Evolutionary conservation across 164 flowering plant genomes (phyloP).

Genomic region (Taxillus chinensis): DNA sequence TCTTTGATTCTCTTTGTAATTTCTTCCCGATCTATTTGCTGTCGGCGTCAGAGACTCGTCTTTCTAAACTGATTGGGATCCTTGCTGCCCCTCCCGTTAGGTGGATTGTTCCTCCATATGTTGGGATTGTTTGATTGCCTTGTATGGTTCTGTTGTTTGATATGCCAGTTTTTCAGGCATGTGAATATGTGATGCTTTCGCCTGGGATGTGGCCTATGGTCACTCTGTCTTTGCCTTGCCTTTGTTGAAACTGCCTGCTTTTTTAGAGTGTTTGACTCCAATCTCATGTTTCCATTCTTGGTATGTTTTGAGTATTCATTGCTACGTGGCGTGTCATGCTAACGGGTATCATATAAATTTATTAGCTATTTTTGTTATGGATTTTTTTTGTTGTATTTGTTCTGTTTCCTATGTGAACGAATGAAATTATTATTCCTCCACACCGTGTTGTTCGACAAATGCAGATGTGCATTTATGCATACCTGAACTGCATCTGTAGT

Average conservation of each 20-base stretch:
- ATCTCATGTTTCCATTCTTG: neutral
- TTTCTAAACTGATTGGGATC: constrained; percentile 1
- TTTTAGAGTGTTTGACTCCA: constrained; percentile 7
- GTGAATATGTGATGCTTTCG: constrained; percentile 28
- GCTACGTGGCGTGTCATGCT: neutral
- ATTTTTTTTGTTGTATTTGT: too few species aligned
- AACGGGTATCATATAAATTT: too few species aligned
- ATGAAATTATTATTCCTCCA: too few species aligned
- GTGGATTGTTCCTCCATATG: constrained; percentile 13
- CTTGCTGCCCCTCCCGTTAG: neutral
- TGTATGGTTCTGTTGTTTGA: constrained; percentile 12
- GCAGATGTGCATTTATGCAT: too few species aligned
- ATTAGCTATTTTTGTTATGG: too few species aligned
- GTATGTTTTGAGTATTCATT: neutral
- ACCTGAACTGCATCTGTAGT: too few species aligned
- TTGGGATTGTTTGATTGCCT: constrained; percentile 16
- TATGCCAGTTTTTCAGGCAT: constrained; percentile 12
- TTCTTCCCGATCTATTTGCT: neutral
- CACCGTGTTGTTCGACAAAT: too few species aligned
- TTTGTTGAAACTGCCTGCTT: constrained; percentile 6
- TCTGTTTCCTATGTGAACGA: too few species aligned
- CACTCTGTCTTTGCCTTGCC: constrained; percentile 4
- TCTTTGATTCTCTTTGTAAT: neutral
- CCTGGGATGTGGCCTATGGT: constrained; percentile 5
- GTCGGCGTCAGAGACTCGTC: neutral